Percentiles rank a stretch among this genome's conserved stretches.
These are phyloP conservation scores for Collybia sordida DNA, from an alignment of 768 basidiomycete species.

Conservation along the genomic window DNA sequence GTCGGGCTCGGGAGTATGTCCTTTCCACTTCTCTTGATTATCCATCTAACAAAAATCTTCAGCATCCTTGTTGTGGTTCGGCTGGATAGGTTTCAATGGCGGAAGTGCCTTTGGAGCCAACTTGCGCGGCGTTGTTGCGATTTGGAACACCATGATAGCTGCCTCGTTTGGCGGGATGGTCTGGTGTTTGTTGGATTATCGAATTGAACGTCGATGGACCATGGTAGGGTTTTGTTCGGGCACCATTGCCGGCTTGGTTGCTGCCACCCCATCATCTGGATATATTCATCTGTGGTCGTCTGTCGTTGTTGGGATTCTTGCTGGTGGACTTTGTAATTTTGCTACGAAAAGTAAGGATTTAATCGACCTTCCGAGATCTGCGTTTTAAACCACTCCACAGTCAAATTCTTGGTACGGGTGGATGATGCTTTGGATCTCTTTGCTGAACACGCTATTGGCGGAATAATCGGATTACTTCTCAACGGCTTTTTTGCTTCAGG, in stretches of 20 bases:
- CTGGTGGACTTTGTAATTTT: constrained; percentile 77
- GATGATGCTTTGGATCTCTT: constrained; percentile 94
- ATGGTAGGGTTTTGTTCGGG: constrained; percentile 96
- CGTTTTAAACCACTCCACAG: constrained; percentile 31
- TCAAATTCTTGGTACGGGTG: constrained; percentile 66
- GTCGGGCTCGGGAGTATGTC: constrained; percentile 72
- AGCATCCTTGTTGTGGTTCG: constrained; percentile 84
- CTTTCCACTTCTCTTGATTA: not conserved
- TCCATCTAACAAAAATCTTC: not conserved
- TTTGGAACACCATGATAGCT: constrained; percentile 87
- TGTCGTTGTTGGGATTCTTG: constrained; percentile 71
- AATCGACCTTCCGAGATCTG: not conserved
- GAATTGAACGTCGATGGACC: constrained; percentile 78
- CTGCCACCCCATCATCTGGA: constrained; percentile 86
- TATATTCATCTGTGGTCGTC: constrained; percentile 78
- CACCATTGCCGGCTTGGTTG: constrained; percentile 85
- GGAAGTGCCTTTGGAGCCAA: constrained; percentile 89
- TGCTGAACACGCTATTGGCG: constrained; percentile 87
- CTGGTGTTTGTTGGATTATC: constrained; percentile 81
- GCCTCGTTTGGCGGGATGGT: constrained; percentile 81
- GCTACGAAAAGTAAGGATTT: constrained; percentile 69
- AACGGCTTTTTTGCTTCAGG: constrained; percentile 77
- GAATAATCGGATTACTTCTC: constrained; percentile 69
- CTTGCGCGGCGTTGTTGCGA: constrained; percentile 79
- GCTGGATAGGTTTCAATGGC: constrained; percentile 90